Evolutionary conservation across 352 stramenopile species (phyloP).

Genomic region (Globisporangium spiculum): DNA sequence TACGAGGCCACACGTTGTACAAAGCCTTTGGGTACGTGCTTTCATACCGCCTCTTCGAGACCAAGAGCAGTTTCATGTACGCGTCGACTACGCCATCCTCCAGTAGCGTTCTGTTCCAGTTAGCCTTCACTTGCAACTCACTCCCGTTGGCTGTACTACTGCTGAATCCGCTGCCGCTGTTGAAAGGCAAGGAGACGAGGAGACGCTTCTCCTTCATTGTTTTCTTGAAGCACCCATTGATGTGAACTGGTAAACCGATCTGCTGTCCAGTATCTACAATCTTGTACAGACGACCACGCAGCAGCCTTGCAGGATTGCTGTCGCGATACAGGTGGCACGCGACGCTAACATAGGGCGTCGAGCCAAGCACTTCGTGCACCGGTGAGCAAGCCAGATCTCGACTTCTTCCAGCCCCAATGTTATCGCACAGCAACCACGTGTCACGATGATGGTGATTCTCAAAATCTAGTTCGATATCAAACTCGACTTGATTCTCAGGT

Average conservation of each 20-base stretch:
- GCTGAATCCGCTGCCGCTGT: conserved; percentile 14
- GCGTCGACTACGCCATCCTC: conserved; percentile 63
- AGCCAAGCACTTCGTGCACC: conserved; percentile 61
- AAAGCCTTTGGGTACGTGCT: conserved; percentile 40
- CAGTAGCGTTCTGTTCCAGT: conserved; percentile 70
- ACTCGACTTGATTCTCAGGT: conserved; percentile 67
- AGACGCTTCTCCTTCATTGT: conserved; percentile 44
- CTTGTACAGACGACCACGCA: conserved; percentile 66
- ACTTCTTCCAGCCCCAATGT: conserved; percentile 60
- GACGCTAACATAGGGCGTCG: conserved; percentile 62
- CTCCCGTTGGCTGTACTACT: conserved; percentile 30
- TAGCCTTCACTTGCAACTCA: conserved; percentile 49
- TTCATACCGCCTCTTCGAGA: conserved; percentile 45
- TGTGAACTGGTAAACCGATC: conserved; percentile 60
- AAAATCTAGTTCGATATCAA: conserved; percentile 54
- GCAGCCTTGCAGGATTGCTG: conserved; percentile 26
- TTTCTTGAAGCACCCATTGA: conserved; percentile 81
- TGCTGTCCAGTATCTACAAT: conserved; percentile 45
- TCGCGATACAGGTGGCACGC: conserved; percentile 61
- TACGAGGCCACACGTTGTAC: conserved; percentile 64
- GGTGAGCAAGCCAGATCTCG: conserved; percentile 58
- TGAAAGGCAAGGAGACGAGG: conserved; percentile 18
- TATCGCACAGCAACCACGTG: conserved; percentile 67
- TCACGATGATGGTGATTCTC: conserved; percentile 51
- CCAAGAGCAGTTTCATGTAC: conserved; percentile 60